phyloP scores from a whole-genome alignment of 2,329 filamentous ascomycete species.

The Exophiala bonariae region DNA sequence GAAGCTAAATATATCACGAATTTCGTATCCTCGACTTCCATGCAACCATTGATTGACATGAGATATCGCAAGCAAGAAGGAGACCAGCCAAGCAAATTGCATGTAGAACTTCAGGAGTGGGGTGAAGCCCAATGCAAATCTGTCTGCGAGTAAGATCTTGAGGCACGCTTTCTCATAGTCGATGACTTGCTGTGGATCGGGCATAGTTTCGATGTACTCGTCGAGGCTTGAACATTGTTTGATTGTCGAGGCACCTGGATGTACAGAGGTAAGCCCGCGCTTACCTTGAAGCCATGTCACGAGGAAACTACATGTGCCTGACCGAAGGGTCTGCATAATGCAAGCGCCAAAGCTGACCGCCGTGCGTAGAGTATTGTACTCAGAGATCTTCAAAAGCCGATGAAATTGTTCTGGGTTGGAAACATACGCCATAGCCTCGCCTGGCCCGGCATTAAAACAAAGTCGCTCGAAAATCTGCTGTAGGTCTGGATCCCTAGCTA shows the following conservation, averaged over 20 bases:
- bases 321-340: too few species aligned
- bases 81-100: background rate
- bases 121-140: constrained; percentile 11
- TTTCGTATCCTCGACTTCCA: background rate
- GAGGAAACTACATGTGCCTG: too few species aligned
- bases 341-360: too few species aligned
- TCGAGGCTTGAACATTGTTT: constrained; percentile 1
- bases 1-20: background rate
- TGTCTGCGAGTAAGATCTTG: constrained; percentile 11
- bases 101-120: constrained; percentile 8
- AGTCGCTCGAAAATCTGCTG: constrained; percentile 5
- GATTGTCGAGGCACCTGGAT: background rate
- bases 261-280: background rate
- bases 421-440: constrained; percentile 11
- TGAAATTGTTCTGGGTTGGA: constrained; percentile 4
- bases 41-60: constrained; percentile 5
- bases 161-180: constrained; percentile 5
- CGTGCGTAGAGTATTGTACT: too few species aligned
- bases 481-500: constrained; percentile 5
- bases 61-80: background rate
- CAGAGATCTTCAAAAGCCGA: background rate
- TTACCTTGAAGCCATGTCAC: too few species aligned
- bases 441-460: constrained; percentile 8
- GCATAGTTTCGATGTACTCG: background rate
- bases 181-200: background rate